phyloP scores from a whole-genome alignment of 2,329 filamentous ascomycete genomes.

The Colletotrichum sp. region DNA sequence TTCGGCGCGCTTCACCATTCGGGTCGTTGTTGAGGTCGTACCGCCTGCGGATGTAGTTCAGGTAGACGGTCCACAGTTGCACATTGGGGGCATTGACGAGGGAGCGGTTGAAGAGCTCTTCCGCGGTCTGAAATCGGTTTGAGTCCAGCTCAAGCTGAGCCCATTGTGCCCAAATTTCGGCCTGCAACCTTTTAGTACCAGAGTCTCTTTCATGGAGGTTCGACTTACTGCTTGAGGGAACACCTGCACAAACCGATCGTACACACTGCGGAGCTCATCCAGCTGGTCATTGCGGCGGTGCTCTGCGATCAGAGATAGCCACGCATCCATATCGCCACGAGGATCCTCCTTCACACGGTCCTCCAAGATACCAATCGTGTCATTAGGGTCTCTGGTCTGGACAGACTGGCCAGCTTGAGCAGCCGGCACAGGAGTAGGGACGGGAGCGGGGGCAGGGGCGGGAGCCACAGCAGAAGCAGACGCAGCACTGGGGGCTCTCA shows the following conservation, averaged over 20 bases:
- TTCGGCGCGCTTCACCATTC: constrained; percentile 76
- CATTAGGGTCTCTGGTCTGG: constrained; percentile 56
- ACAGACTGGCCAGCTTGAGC: constrained; percentile 21
- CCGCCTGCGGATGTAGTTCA: constrained; percentile 91
- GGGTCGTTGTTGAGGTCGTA: constrained; percentile 85
- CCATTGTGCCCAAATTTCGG: constrained; percentile 89
- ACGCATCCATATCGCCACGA: constrained; percentile 89
- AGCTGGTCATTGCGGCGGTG: constrained; percentile 82
- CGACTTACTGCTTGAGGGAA: constrained; percentile 89
- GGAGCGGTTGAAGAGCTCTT: constrained; percentile 82
- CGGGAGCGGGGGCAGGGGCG: constrained; percentile 42
- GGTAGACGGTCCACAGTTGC: constrained; percentile 88
- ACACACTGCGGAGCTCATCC: constrained; percentile 80
- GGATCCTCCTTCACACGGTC: constrained; percentile 92
- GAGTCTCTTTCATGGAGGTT: background rate
- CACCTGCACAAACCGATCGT: constrained; percentile 84
- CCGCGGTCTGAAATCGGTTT: constrained; percentile 81
- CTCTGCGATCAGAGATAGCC: constrained; percentile 86
- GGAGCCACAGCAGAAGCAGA: constrained; percentile 40
- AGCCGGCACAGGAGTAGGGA: constrained; percentile 28
- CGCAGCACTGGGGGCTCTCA: constrained; percentile 9
- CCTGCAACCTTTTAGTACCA: constrained; percentile 61
- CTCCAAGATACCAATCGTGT: constrained; percentile 82
- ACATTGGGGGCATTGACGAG: constrained; percentile 83
- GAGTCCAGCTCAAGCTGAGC: constrained; percentile 88